Conservation (phyloP, 2,329 filamentous ascomycete species). For the Aureobasidium sp. region DNA sequence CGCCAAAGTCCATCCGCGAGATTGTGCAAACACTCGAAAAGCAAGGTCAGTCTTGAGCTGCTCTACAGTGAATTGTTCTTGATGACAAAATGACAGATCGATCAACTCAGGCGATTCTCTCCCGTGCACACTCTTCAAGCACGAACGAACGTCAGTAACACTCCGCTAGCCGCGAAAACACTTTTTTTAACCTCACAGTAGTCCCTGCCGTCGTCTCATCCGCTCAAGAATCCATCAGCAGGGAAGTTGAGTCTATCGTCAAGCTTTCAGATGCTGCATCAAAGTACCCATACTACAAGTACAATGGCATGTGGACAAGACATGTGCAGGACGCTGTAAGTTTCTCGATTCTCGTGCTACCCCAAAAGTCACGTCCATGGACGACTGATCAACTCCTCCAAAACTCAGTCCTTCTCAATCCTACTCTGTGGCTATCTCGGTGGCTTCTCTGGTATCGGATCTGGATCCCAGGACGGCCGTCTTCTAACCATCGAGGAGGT, state of each 20-base stretch:
- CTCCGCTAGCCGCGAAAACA: background rate
- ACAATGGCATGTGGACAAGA: slow-evolving; percentile 80
- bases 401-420: slow-evolving; percentile 47
- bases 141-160: slow-evolving; percentile 50
- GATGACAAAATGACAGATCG: slow-evolving; percentile 45
- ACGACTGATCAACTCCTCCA: background rate
- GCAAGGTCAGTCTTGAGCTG: slow-evolving; percentile 46
- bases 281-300: slow-evolving; percentile 95
- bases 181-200: slow-evolving; percentile 28
- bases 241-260: slow-evolving; percentile 63
- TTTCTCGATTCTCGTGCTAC: slow-evolving; percentile 21
- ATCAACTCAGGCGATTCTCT: slow-evolving; percentile 73
- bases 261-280: slow-evolving; percentile 69
- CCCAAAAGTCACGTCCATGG: background rate
- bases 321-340: slow-evolving; percentile 72
- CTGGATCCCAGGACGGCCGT: slow-evolving; percentile 43
- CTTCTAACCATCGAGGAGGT: slow-evolving; percentile 86
- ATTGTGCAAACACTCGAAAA: slow-evolving; percentile 78
- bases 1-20: slow-evolving; percentile 59
- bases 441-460: slow-evolving; percentile 44
- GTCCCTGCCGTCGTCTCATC: slow-evolving; percentile 63
- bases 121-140: slow-evolving; percentile 82
- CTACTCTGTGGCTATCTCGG: slow-evolving; percentile 71
- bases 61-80: background rate
- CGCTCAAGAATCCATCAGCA: slow-evolving; percentile 62